Evolutionary conservation across 1,139 yeast species (phyloP), one percentile per base, ranked within the genome.

Genomic region (Yamadazyma diddensiae): DNA sequence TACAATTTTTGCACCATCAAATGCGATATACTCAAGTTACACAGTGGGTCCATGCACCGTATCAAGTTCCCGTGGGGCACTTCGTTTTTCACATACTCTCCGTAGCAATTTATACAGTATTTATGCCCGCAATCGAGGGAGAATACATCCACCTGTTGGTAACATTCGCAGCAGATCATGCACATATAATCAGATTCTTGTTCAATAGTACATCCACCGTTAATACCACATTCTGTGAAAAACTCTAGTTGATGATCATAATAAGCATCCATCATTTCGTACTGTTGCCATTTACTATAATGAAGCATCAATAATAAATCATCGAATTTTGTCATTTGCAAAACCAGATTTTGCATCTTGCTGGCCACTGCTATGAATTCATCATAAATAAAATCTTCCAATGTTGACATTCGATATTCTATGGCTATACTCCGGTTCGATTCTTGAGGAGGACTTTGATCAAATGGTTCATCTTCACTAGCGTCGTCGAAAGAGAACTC

Each of bases 271-370:
- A 85, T 64, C 25, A 86, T 68, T 32, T 73, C 73, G 37, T 85
- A 94, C 28, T 74, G 73, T 52, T 82, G 86, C 95, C 95, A 87
- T 30, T 73, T 70, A 52, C 67, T 81, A 35, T 64, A 55, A 32
- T 82, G 78, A 26, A 86, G 62, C 52, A 88, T 57, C 3, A 62
- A 49, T 21, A 78, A 56, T 15, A 77, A 52, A 9, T 76, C 73
- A 33, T 66, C 70, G 24, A 12, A 31, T 7, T 13, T 12, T n/a
- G n/a, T n/a, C 11, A 36, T 33, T 12, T 24, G 30, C 4, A 29
- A 16, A 11, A 36, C 34, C 26, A 31, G 34, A n/a, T 26, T 31
- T 11, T 28, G 31, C 12, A 34, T 24, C 5, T 21, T 21, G 18
- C 31, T 30, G 2, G 37, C 40, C 12, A 34, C 11, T 14, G 6